Evolutionary conservation across 495 filamentous ascomycete genomes (phyloP).

Genomic region (Talaromyces liani): DNA sequence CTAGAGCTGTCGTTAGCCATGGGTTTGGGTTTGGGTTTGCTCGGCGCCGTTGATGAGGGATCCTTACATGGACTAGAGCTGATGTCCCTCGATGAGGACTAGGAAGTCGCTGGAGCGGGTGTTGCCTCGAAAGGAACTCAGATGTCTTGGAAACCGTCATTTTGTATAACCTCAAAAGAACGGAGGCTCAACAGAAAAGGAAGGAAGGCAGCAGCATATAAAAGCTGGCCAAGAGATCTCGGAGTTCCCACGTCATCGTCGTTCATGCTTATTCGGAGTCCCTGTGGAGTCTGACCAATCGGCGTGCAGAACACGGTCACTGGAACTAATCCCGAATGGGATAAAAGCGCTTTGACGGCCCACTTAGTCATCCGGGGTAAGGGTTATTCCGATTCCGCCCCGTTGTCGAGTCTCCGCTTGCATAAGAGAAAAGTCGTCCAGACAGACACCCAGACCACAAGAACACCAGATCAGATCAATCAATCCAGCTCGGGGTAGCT

Average conservation of each 20-base stretch:
- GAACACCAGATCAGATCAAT: background rate
- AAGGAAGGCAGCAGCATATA: background rate
- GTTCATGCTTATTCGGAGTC: background rate
- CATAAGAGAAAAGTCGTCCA: background rate
- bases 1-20: conserved; percentile 27
- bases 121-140: conserved; percentile 26
- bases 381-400: background rate
- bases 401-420: background rate
- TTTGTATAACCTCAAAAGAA: background rate
- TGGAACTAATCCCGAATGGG: background rate
- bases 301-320: background rate
- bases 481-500: background rate
- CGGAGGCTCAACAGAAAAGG: no score
- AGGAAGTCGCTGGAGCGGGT: conserved; percentile 64
- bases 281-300: background rate
- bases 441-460: background rate
- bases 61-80: conserved; percentile 57
- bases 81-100: conserved; percentile 68
- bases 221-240: background rate
- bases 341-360: background rate
- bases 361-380: background rate
- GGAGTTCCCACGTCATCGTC: background rate
- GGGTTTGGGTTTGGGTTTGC: background rate
- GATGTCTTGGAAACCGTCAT: conserved; percentile 13
- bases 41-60: background rate